A percentile compares a stretch with the other conserved stretches of the same genome.
Conservation (phyloP, 257 asterid genomes). For the Mitragyna speciosa region DNA sequence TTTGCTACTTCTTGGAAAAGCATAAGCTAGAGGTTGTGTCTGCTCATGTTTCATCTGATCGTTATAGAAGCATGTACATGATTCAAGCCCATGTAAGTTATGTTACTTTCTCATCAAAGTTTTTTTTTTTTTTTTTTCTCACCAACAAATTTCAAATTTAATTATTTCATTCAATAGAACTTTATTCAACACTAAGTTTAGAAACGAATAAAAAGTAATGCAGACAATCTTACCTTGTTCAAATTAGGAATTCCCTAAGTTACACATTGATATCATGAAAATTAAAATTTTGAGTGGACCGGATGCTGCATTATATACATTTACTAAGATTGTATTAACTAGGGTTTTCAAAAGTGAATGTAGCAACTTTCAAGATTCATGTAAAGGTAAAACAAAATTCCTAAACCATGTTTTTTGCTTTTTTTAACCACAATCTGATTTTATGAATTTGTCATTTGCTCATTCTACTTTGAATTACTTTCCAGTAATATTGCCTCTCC, state of each 20-base stretch:
- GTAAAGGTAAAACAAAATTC: not conserved
- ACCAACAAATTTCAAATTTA: not conserved
- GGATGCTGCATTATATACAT: not conserved
- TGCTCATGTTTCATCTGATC: slow-evolving; percentile 37
- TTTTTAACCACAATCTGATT: not conserved
- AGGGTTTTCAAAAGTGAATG: slow-evolving; percentile 5
- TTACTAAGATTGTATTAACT: not conserved
- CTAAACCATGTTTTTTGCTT: not conserved
- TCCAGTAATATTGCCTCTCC: not conserved
- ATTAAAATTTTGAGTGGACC: not conserved
- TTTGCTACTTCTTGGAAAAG: slow-evolving; percentile 40
- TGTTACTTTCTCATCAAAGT: not conserved
- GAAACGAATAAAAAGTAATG: not conserved
- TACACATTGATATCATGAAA: not conserved
- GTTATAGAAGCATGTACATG: slow-evolving; percentile 28
- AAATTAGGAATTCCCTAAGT: not conserved
- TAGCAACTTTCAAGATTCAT: not conserved
- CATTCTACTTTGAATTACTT: not conserved
- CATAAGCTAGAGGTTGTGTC: slow-evolving; percentile 34
- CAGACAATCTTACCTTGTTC: not conserved
- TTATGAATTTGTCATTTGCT: not conserved
- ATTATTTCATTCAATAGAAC: not conserved
- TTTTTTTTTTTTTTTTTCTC: not conserved
- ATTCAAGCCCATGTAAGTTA: slow-evolving; percentile 19
- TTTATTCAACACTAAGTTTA: not conserved